Evolutionary conservation across 1,284 basidiomycete genomes (phyloP), one percentile per base, ranked within the genome.

Genomic region (Tausonia pullulans): DNA sequence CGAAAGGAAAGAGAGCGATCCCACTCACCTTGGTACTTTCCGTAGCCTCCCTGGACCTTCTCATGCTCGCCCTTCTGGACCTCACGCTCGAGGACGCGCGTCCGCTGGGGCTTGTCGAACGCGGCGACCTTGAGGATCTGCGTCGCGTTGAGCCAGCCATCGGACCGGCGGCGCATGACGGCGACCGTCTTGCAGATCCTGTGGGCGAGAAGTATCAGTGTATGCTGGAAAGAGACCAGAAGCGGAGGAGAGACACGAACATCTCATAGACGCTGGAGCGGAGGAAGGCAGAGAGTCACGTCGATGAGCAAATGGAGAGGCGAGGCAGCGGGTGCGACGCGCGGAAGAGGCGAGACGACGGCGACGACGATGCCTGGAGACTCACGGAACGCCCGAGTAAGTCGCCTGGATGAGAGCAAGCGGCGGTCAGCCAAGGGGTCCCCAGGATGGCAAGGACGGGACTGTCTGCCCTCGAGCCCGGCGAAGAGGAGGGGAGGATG

Each of bases 111-210:
- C 76, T 99, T 99, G 79, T 99, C 96, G 71, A 98, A 97, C 9
- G 95, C 96, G 46, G 95, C 96, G 70, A 99, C 95, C 77, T 99
- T 98, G 74, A 98, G 84, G 68, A 98, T 97, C 78, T 99, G 96
- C 0, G 96, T 99, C 75, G 96, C 96, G 81, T 99, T 99, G 66
- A 97, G 81, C 90, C 96, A 99, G 58, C 87, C 88, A 78, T 99
- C 96, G 53, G 89, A 83, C 71, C 94, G 86, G 69, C 96, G 83
- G 62, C 95, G 85, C 96, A 99, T 99, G 69, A 98, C 93, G 61
- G 96, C 95, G 72, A 97, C 88, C 66, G 86, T 86, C 75, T 93
- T 92, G 78, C 88, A 92, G 83, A 94, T 89, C 88, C 88, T 90
- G 70, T 67, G 71, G 75, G 75, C 75, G 70, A 49, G 51, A 40